A percentile compares a stretch with the other conserved stretches of the same genome.
These are phyloP conservation scores for Secale cereale DNA, from an alignment of 176 grass and related monocot genomes.

Conservation along the genomic window DNA sequence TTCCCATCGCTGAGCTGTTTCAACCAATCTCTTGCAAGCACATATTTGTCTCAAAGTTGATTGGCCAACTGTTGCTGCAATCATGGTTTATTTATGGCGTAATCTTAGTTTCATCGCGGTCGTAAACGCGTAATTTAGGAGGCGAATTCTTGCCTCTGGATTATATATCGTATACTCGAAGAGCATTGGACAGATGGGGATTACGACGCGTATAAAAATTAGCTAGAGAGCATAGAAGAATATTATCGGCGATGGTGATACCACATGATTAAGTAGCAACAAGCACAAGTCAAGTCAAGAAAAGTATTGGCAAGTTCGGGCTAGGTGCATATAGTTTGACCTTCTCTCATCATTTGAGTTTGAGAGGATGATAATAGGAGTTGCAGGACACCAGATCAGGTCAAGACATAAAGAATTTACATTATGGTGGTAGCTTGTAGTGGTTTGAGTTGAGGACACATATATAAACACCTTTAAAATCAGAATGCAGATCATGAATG, in stretches of 20 bases:
- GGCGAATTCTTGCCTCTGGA: background rate
- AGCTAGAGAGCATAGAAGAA: background rate
- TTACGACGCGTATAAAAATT: background rate
- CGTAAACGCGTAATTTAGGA: background rate
- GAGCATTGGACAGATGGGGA: background rate
- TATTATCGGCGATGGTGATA: background rate
- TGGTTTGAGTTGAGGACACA: background rate
- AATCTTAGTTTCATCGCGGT: background rate
- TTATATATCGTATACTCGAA: background rate
- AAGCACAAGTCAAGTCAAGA: constrained; percentile 12
- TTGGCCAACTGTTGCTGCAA: background rate
- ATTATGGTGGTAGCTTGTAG: background rate
- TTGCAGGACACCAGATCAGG: background rate
- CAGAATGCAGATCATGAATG: constrained; percentile 13
- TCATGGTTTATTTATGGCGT: background rate
- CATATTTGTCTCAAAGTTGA: background rate
- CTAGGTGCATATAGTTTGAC: constrained; percentile 25
- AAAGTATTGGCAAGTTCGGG: background rate
- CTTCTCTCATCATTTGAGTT: constrained; percentile 7
- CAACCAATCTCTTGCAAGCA: background rate
- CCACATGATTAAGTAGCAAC: background rate
- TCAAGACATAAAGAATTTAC: constrained; percentile 17
- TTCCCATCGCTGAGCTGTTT: constrained; percentile 16
- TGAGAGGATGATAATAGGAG: constrained; percentile 3
- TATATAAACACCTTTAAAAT: background rate